Evolutionary conservation across 1,139 yeast genomes (phyloP).

Genomic region (Yamadazyma aaseri): DNA sequence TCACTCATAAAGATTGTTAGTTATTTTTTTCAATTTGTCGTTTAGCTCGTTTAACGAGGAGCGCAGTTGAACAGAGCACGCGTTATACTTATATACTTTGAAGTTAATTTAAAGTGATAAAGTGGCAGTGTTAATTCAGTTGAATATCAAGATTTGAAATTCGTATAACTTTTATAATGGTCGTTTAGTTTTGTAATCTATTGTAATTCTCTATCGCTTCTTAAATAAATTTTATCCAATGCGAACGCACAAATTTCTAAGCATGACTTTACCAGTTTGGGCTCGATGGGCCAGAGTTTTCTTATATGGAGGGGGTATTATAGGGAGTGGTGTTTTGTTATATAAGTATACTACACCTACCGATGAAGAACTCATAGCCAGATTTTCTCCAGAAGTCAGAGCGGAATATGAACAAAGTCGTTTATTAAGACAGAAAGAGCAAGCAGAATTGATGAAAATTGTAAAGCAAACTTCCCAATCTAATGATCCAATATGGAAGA

Average conservation of each 20-base stretch:
- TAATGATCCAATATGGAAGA: constrained; percentile 77
- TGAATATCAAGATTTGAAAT: not conserved
- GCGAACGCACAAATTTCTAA: constrained; percentile 3
- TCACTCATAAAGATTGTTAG: not conserved
- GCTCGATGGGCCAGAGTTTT: constrained; percentile 6
- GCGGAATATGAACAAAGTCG: constrained; percentile 71
- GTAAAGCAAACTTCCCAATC: constrained; percentile 62
- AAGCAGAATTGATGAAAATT: constrained; percentile 62
- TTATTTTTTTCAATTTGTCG: constrained; percentile 8
- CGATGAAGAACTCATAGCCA: constrained; percentile 72
- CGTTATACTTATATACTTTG: not conserved
- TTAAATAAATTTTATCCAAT: constrained; percentile 3
- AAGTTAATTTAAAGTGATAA: too few species aligned
- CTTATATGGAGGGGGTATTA: constrained; percentile 63
- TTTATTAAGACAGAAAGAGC: constrained; percentile 63
- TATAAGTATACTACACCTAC: constrained; percentile 77
- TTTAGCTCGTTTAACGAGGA: constrained; percentile 8
- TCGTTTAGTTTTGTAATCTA: too few species aligned
- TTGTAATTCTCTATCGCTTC: too few species aligned
- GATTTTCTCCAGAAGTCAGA: constrained; percentile 79
- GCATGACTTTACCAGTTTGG: constrained; percentile 2
- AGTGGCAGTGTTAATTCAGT: not conserved
- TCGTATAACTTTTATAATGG: not conserved
- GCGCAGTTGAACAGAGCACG: not conserved
- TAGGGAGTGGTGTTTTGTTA: constrained; percentile 65